Percentiles rank a stretch among this genome's conserved stretches.
phyloP scores from a whole-genome alignment of 2,329 filamentous ascomycete genomes.

The Penicillium sp. region DNA sequence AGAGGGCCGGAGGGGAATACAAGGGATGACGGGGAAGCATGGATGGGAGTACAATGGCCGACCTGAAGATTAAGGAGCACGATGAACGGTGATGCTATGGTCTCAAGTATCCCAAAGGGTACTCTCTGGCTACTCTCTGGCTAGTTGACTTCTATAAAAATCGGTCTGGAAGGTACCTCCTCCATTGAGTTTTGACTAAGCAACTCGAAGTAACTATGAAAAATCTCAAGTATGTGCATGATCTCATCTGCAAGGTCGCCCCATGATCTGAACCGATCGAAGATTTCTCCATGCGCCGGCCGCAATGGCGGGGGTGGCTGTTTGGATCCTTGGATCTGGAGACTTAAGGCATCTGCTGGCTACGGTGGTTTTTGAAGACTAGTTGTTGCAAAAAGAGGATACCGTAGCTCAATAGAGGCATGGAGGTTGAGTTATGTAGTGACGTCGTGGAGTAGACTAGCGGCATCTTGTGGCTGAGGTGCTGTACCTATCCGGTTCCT shows the following conservation, averaged over 20 bases:
- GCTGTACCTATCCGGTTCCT: neutral
- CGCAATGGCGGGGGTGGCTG: slow-evolving; percentile 9
- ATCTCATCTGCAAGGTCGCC: neutral
- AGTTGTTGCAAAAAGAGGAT: neutral
- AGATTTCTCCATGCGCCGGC: neutral
- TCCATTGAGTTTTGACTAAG: neutral
- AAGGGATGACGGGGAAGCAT: neutral
- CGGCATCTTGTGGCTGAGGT: neutral
- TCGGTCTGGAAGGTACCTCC: too few relatives aligned
- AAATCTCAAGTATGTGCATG: neutral
- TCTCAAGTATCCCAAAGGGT: too few relatives aligned
- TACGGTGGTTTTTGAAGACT: neutral
- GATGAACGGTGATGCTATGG: too few relatives aligned
- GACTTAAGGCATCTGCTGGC: neutral
- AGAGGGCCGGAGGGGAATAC: neutral
- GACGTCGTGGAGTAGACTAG: neutral
- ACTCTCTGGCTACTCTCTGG: too few relatives aligned
- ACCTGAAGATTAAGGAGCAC: neutral
- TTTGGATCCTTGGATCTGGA: neutral
- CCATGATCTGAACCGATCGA: slow-evolving; percentile 6
- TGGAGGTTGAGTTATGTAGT: neutral
- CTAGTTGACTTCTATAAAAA: neutral
- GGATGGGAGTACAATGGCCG: neutral
- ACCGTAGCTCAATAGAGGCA: neutral
- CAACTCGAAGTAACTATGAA: neutral